Evolutionary conservation across 768 basidiomycete genomes (phyloP).

Genomic region (Tylopilus plumbeoviolaceoides): DNA sequence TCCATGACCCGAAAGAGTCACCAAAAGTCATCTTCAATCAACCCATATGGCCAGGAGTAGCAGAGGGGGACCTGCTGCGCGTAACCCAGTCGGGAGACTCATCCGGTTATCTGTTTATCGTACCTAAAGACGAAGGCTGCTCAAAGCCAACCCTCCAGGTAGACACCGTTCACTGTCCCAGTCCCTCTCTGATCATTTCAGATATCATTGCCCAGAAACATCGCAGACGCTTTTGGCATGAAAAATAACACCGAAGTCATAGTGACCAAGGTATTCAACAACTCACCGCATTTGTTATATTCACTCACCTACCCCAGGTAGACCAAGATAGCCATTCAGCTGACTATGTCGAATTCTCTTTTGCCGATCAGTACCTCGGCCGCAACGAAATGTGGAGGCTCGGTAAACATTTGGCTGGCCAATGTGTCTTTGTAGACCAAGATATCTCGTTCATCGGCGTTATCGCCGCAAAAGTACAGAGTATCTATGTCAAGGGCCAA

Average conservation of each 20-base stretch:
- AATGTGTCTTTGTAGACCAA: constrained; percentile 80
- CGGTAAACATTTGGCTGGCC: constrained; percentile 73
- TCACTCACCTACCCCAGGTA: constrained; percentile 44
- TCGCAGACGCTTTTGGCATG: constrained; percentile 67
- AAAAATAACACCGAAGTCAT: constrained; percentile 71
- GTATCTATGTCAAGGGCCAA: constrained; percentile 66
- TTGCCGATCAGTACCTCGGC: constrained; percentile 93
- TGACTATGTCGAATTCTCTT: constrained; percentile 83
- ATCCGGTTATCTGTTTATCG: constrained; percentile 58
- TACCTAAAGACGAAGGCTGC: constrained; percentile 58
- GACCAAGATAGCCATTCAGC: constrained; percentile 60
- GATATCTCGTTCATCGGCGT: constrained; percentile 83
- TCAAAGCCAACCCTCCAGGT: constrained; percentile 67
- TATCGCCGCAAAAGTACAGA: constrained; percentile 77
- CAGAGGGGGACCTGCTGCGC: constrained; percentile 69
- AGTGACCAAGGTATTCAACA: constrained; percentile 55
- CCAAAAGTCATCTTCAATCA: constrained; percentile 65
- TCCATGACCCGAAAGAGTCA: constrained; percentile 64
- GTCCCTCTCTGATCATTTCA: constrained; percentile 24
- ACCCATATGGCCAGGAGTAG: constrained; percentile 72
- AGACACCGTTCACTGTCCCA: constrained; percentile 1
- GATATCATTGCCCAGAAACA: constrained; percentile 72
- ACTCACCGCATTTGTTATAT: background rate
- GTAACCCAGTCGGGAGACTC: constrained; percentile 44
- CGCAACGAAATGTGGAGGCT: constrained; percentile 97